Evolutionary conservation across 305 asterid species (phyloP), one percentile per base, ranked within the genome.

Genomic region (Fraxinus nigra): DNA sequence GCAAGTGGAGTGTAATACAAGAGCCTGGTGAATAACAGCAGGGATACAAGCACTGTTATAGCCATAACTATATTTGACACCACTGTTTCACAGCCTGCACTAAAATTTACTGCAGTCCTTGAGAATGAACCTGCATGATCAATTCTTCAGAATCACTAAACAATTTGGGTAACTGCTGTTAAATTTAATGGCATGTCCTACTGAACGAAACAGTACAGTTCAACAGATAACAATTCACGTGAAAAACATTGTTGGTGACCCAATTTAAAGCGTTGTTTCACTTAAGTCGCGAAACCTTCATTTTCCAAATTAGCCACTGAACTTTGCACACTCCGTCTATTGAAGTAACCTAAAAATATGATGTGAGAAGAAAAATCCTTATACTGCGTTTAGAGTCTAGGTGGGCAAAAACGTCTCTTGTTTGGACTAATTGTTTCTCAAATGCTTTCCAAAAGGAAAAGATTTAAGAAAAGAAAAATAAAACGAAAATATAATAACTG

Each of bases 11-110:
- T 92, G 85, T 88, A 92, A 79, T 88, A 92, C 75, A 93, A 46
- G 6, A 93, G 87, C 87, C 54, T 87, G 0, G 98, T 93, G 33
- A 93, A 83, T 4, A 92, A 73, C 70, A 90, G 79, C 37, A 93
- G 75, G 1, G 89, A 89, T 72, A 92, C 80, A 59, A 93, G 76
- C 74, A 93, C 98, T 11, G 97, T 90, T 0, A 90, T 72, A 0
- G 97, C 89, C 97, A 92, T 93, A 3, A 92, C 95, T 30, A 92
- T 89, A 70, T 93, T 92, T 38, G 95, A 92, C 30, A 91, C 92
- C 75, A 83, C 92, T 0, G 91, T 89, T 85, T 93, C 93, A 40
- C 93, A 89, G 1, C 97, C 97, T 0, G 98, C 97, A 2, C 89
- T 88, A 83, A 90, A 91, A 87, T 93, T 93, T 67, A 93, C 98